These are phyloP conservation scores for Candida pseudoglaebosa DNA, from an alignment of 805 yeast genomes.

Conservation along the genomic window DNA sequence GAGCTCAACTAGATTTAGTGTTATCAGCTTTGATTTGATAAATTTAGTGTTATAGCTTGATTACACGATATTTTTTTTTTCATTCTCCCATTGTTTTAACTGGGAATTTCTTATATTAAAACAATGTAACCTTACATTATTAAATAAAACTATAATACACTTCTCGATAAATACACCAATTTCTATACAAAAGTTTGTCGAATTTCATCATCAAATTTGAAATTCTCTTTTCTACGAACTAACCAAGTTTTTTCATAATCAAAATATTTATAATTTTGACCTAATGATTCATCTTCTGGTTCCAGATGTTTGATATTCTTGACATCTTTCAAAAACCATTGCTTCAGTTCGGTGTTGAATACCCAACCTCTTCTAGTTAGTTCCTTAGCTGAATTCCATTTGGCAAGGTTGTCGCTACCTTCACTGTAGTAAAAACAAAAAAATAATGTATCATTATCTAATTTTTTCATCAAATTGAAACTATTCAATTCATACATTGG, in stretches of 20 bases:
- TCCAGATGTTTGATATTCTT: constrained; percentile 25
- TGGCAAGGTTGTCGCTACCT: constrained; percentile 29
- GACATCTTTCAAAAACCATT: constrained; percentile 77
- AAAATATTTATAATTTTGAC: constrained; percentile 68
- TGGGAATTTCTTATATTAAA: not conserved
- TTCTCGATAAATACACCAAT: not conserved
- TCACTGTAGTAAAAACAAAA: constrained; percentile 85
- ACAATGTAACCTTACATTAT: not conserved
- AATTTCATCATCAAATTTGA: constrained; percentile 25
- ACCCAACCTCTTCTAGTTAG: constrained; percentile 79
- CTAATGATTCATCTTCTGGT: constrained; percentile 32
- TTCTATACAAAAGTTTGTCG: constrained; percentile 23
- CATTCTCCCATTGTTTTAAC: not conserved
- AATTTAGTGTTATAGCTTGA: not conserved
- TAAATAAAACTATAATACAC: constrained; percentile 1
- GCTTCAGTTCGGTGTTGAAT: constrained; percentile 62
- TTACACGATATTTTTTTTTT: not conserved
- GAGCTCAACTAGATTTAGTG: no score
- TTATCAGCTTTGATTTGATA: not conserved
- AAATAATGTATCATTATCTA: constrained; percentile 84
- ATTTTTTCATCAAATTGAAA: constrained; percentile 56
- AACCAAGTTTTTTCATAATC: constrained; percentile 68
- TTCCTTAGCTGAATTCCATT: constrained; percentile 69
- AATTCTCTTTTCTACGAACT: constrained; percentile 41
- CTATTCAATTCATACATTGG: constrained; percentile 67